Percentiles rank a stretch among this genome's conserved stretches.
phyloP scores from a whole-genome alignment of 495 filamentous ascomycete species.

The Talaromyces proteolyticus region DNA sequence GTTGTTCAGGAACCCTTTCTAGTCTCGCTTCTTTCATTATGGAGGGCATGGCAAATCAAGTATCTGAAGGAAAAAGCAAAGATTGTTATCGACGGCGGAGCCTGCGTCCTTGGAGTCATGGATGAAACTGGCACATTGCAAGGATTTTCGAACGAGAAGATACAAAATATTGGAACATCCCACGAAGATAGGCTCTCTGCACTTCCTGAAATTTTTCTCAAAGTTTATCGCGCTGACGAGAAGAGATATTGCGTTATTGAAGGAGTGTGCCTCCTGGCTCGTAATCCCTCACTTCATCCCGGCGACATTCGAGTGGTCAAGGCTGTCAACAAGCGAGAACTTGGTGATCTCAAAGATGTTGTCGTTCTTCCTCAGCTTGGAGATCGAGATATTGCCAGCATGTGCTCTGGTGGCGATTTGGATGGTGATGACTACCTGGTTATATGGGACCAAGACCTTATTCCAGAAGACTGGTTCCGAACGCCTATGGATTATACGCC shows the following conservation, averaged over 20 bases:
- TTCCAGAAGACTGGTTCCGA: conserved; percentile 63
- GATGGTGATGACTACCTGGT: conserved; percentile 96
- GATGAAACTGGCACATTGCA: conserved; percentile 76
- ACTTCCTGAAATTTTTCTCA: conserved; percentile 85
- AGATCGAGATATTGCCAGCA: conserved; percentile 78
- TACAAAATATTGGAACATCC: conserved; percentile 15
- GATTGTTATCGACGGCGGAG: conserved; percentile 74
- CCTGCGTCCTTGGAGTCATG: conserved; percentile 82
- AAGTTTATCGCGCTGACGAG: conserved; percentile 54
- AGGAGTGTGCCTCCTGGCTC: conserved; percentile 76
- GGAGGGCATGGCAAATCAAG: conserved; percentile 79
- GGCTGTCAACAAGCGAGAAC: conserved; percentile 68
- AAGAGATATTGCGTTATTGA: conserved; percentile 59
- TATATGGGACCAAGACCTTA: conserved; percentile 79
- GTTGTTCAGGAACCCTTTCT: conserved; percentile 71
- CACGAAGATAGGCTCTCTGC: conserved; percentile 32
- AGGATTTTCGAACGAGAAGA: conserved; percentile 51
- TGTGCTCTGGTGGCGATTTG: conserved; percentile 95
- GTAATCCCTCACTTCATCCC: conserved; percentile 92
- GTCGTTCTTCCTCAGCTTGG: conserved; percentile 83
- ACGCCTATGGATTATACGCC: conserved; percentile 68
- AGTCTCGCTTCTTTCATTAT: conserved; percentile 64
- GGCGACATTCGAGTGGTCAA: conserved; percentile 86
- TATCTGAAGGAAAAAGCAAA: conserved; percentile 88
- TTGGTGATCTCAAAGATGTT: conserved; percentile 74